These are phyloP conservation scores for Tetracladium setigerum DNA, from an alignment of 495 filamentous ascomycete species.

Conservation along the genomic window DNA sequence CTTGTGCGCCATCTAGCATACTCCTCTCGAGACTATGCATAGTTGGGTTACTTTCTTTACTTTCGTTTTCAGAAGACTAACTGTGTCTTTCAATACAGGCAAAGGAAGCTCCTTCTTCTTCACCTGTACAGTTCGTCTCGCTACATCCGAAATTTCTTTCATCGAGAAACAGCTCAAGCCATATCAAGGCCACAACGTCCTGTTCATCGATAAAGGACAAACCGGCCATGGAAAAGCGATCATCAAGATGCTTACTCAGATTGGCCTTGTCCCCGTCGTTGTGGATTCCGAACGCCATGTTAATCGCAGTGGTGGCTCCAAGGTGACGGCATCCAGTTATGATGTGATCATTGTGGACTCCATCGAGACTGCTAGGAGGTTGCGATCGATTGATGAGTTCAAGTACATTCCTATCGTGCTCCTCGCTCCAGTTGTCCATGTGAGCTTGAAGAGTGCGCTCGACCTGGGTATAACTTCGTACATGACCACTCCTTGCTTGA, in stretches of 20 bases:
- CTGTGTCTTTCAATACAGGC: too few species aligned
- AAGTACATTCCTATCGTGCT: conserved; percentile 97
- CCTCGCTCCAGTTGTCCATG: conserved; percentile 81
- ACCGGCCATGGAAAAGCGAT: conserved; percentile 75
- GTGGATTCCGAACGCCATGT: conserved; percentile 57
- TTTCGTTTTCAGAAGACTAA: too few species aligned
- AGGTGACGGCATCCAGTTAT: conserved; percentile 56
- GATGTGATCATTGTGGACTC: conserved; percentile 97
- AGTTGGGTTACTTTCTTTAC: too few species aligned
- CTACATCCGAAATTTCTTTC: conserved; percentile 69
- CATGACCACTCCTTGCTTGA: conserved; percentile 95
- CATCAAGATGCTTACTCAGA: conserved; percentile 65
- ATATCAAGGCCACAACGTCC: conserved; percentile 85
- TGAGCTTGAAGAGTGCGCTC: conserved; percentile 88
- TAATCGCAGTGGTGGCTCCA: conserved; percentile 31
- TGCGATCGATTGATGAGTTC: conserved; percentile 86
- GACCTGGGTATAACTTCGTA: conserved; percentile 96
- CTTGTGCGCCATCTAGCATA: too few species aligned
- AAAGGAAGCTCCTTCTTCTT: conserved; percentile 95
- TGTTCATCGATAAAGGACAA: conserved; percentile 92
- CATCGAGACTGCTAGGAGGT: conserved; percentile 75
- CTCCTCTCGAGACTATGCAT: too few species aligned
- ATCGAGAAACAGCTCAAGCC: conserved; percentile 80
- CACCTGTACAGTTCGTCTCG: conserved; percentile 87
- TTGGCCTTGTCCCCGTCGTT: conserved; percentile 76